Base-by-base conservation (phyloP, 164 flowering plant genomes). In the Chimonanthus praecox region DNA sequence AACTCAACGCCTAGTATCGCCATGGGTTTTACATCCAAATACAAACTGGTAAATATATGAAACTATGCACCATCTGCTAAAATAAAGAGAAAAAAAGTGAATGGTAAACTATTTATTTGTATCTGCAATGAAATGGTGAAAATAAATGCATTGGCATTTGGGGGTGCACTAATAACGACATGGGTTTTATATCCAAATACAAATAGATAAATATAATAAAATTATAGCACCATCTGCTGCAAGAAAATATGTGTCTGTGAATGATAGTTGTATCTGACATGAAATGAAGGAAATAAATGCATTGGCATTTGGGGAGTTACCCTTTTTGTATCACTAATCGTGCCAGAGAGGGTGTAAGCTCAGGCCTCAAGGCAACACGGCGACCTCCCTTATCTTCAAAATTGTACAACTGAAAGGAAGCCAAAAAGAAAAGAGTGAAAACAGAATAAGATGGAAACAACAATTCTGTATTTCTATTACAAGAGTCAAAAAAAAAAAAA, bases 311-410 rank as follows among this genome's bases (percentile, higher is more conserved):
- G 69, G 20, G 20, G 6, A 61, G 45, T 64, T 91, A 91, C 99
- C 99, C 98, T 81, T 94, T 94, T 78, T 92, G 99, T 77, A 94
- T 89, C 72, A 91, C 97, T 65, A 94, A 90, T 71, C 99, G 88
- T 51, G 97, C 98, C 80, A 92, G 73, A 72, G 97, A 94, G 63
- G 98, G 99, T 72, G 99, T 94, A 62, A 94, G 97, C 80, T 94
- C 99, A 70, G 98, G 99, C 86, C 99, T 88, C 82, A 92, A 83
- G 46, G 98, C 97, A 81, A 92, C 99, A 74, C 97, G 95, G 11
- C 96, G 99, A 71, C 87, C 91, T 70, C 99, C 99, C 44, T 94
- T 88, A 84, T 94, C 99, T 78, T 94, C 97, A 83, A 94, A 92
- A 80, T 88, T 86, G 71, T 92, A 94, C 49, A 94, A 85, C 99